Evolutionary conservation across 2,329 filamentous ascomycete genomes (phyloP), one percentile per base, ranked within the genome.

Genomic region (Stylonectria norvegica): DNA sequence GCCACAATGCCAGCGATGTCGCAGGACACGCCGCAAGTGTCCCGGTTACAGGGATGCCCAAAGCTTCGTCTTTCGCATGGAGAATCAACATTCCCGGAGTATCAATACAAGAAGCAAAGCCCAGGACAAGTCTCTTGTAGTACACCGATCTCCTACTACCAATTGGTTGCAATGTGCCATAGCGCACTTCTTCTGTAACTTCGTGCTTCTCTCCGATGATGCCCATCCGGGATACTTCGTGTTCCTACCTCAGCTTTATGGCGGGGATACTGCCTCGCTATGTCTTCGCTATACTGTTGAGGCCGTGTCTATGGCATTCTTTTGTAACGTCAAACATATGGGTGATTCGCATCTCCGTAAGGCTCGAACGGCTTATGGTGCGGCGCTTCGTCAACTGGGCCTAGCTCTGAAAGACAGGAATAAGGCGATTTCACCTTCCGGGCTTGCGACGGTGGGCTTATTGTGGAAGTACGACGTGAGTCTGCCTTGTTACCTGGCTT

Each of bases 101-200:
- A 7, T 25, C 7, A 25, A 12, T 12, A 7, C 7, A 12, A 25
- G 22, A 7, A 12, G 22, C 12, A 7, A 7, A 7, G 7, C 22
- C 22, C 22, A 25, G 22, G 12, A 12, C 22, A 7, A 25, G 12
- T 6, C 14, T 30, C 27, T 30, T 14, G 6, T 14, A 10, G 8
- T 8, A 6, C 14, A 15, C 27, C 27, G 14, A 30, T 9, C 27
- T 30, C 27, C 9, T n/a, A n/a, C n/a, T 32, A 41, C 39, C n/a
- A 34, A 36, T 28, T 41, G 39, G 39, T 11, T 20, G 27, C 34
- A 41, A 18, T 15, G 11, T 5, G 33, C 39, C n/a, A 20, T 41
- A 6, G 10, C 33, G 11, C 39, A 41, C 19, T 41, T 36, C 12
- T 41, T 41, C 20, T 36, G 15, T 7, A 36, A 41, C 31, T 41